Conservation (phyloP, 176 grass and related monocot genomes). For the Aegilops umbellulata region DNA sequence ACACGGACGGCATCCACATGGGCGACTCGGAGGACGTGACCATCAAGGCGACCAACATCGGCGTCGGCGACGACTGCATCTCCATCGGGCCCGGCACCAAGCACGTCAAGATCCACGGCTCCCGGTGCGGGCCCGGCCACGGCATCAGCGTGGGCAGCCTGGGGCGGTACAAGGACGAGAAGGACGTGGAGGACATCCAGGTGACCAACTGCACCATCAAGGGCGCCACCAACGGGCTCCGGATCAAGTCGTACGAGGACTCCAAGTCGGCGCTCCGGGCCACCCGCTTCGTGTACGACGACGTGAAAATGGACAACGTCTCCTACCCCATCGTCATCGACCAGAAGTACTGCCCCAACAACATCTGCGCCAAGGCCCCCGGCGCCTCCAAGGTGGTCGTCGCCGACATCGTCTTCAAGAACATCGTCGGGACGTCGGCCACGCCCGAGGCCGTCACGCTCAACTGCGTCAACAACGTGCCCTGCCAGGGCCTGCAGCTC, state of each 20-base stretch:
- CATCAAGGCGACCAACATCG: conserved; percentile 51
- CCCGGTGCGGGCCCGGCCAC: conserved; percentile 61
- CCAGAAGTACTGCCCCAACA: conserved; percentile 81
- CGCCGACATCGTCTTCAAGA: conserved; percentile 45
- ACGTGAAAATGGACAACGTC: conserved; percentile 67
- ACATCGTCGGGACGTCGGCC: conserved; percentile 57
- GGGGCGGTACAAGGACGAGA: conserved; percentile 59
- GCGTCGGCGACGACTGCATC: conserved; percentile 75
- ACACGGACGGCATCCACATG: conserved; percentile 88
- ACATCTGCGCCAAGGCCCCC: conserved; percentile 35
- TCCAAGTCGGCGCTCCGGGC: conserved; percentile 39
- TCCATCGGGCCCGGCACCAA: conserved; percentile 56
- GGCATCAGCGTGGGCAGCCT: conserved; percentile 88
- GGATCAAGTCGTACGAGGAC: conserved; percentile 79
- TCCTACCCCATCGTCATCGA: conserved; percentile 73
- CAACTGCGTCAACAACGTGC: conserved; percentile 53
- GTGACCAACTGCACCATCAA: conserved; percentile 44
- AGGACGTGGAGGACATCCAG: conserved; percentile 56
- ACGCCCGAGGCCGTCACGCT: conserved; percentile 52
- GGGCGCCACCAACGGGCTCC: conserved; percentile 58
- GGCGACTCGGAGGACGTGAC: conserved; percentile 47
- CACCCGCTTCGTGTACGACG: conserved; percentile 46
- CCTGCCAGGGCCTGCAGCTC: conserved; percentile 57
- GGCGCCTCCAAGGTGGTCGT: conserved; percentile 47
- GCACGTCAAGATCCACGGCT: conserved; percentile 28